Evolutionary conservation across 2,329 filamentous ascomycete species (phyloP).

Genomic region (Ascosphaera apis): DNA sequence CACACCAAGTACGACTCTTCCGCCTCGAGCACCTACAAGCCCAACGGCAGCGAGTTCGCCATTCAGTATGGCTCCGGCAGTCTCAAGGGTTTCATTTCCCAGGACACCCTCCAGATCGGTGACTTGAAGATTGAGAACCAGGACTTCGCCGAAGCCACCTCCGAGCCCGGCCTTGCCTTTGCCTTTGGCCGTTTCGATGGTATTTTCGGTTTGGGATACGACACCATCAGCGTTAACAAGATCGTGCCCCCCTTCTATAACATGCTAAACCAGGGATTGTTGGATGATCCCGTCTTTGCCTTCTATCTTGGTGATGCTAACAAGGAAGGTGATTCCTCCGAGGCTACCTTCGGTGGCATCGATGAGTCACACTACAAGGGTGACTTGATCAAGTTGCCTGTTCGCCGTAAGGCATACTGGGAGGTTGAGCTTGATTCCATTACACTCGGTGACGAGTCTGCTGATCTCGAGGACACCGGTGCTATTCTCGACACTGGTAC

Average conservation of each 20-base stretch:
- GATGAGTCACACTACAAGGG: constrained; percentile 63
- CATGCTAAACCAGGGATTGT: constrained; percentile 68
- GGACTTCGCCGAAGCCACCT: constrained; percentile 89
- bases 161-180: constrained; percentile 87
- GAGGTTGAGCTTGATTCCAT: constrained; percentile 92
- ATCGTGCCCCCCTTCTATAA: constrained; percentile 94
- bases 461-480: constrained; percentile 82
- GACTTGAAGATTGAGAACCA: constrained; percentile 74
- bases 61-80: constrained; percentile 91
- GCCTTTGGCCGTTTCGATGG: constrained; percentile 95
- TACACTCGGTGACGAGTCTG: constrained; percentile 62
- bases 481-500: constrained; percentile 96
- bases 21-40: constrained; percentile 71
- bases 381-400: constrained; percentile 76
- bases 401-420: constrained; percentile 98
- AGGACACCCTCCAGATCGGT: constrained; percentile 68
- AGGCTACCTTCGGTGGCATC: constrained; percentile 73
- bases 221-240: constrained; percentile 89
- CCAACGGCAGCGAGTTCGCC: constrained; percentile 78
- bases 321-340: constrained; percentile 51
- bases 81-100: constrained; percentile 79
- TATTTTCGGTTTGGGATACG: constrained; percentile 82
- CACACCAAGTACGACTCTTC: constrained; percentile 92
- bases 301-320: constrained; percentile 76
- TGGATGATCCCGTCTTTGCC: constrained; percentile 84